A percentile compares a stretch with the other conserved stretches of the same genome.
Conservation (phyloP, 2,329 filamentous ascomycete species). For the Epichloe festucae region DNA sequence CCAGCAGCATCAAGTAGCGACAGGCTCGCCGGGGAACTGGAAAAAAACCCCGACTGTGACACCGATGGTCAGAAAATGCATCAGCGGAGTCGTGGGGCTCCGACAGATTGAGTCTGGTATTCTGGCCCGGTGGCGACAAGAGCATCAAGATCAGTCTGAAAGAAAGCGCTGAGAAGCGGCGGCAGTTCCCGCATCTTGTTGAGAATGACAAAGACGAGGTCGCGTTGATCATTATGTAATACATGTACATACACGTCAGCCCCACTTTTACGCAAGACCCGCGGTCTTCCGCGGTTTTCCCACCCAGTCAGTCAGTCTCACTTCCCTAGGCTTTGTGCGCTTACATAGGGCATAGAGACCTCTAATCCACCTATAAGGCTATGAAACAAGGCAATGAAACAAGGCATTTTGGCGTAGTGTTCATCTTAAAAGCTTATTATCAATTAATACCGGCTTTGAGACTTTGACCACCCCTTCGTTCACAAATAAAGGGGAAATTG, state of each 20-base stretch:
- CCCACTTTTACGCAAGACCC: neutral
- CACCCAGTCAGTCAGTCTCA: too few relatives aligned
- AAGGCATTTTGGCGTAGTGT: too few relatives aligned
- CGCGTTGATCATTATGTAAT: neutral
- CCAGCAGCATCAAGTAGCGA: slow-evolving; percentile 6
- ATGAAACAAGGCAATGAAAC: too few relatives aligned
- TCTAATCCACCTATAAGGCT: too few relatives aligned
- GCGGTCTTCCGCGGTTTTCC: too few relatives aligned
- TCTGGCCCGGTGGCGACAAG: slow-evolving; percentile 11
- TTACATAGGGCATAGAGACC: too few relatives aligned
- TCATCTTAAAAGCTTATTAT: too few relatives aligned
- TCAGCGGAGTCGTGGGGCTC: slow-evolving; percentile 10
- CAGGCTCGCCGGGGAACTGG: slow-evolving; percentile 5
- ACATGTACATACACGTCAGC: neutral
- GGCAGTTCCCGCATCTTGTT: neutral
- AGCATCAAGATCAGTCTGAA: slow-evolving; percentile 8
- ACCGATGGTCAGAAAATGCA: slow-evolving; percentile 7
- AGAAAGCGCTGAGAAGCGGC: neutral
- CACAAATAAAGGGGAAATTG: too few relatives aligned
- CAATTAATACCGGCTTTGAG: too few relatives aligned
- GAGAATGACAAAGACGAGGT: neutral
- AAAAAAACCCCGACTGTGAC: slow-evolving; percentile 4
- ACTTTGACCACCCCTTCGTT: too few relatives aligned
- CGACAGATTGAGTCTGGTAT: slow-evolving; percentile 9
- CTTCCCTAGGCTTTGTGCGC: too few relatives aligned